These are phyloP conservation scores for Kurtzmaniella quercitrusa DNA, from an alignment of 1,139 yeast genomes.

Conservation along the genomic window DNA sequence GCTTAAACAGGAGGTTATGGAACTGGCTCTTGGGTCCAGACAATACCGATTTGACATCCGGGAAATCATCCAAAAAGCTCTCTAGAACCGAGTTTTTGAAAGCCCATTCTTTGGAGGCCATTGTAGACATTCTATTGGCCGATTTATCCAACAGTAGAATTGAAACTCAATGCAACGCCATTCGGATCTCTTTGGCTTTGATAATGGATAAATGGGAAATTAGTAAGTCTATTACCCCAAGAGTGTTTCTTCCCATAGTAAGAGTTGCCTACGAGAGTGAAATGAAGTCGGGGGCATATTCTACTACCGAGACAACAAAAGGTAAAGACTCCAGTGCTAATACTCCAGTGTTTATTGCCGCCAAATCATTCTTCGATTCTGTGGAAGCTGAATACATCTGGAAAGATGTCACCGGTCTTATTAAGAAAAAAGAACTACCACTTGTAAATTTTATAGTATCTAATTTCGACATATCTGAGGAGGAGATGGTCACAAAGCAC, in stretches of 20 bases:
- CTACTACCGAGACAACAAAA: conserved; percentile 7
- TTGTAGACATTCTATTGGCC: conserved; percentile 50
- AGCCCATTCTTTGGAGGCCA: conserved; percentile 45
- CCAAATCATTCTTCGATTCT: conserved; percentile 74
- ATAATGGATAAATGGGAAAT: conserved; percentile 94
- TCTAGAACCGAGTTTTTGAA: conserved; percentile 54
- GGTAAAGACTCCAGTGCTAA: conserved; percentile 12
- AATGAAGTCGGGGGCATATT: no score
- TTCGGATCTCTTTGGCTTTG: conserved; percentile 57
- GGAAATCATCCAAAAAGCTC: conserved; percentile 7
- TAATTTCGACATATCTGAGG: conserved; percentile 74
- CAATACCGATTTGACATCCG: conserved; percentile 10
- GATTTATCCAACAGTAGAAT: conserved; percentile 27
- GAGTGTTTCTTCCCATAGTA: conserved; percentile 62
- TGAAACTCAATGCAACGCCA: conserved; percentile 43
- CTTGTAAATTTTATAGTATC: conserved; percentile 56
- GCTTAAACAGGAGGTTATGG: conserved; percentile 89
- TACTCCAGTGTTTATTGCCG: conserved; percentile 48
- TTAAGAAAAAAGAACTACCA: conserved; percentile 23
- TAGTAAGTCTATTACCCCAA: conserved; percentile 68
- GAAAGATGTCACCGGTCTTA: conserved; percentile 49
- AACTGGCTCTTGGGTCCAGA: conserved; percentile 85
- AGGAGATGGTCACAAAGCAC: conserved; percentile 76
- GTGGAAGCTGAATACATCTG: conserved; percentile 79
- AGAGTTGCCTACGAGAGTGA: conserved; percentile 25